Conservation (phyloP, 108 stramenopile genomes). For the Pseudonitzschia pungens region DNA sequence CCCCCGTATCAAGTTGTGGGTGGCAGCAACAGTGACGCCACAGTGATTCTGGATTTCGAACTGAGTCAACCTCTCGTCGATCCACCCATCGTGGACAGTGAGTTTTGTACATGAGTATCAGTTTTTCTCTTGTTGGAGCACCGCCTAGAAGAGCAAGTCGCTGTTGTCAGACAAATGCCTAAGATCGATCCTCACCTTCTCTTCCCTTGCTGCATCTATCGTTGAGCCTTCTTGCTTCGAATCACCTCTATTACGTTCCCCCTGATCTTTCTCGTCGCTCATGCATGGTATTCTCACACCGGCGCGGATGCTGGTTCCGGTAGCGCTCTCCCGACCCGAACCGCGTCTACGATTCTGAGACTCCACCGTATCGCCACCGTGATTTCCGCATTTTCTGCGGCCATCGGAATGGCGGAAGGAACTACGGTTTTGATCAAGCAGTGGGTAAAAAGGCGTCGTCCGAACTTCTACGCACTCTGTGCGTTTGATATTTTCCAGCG, state of each 20-base stretch:
- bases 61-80: conserved; percentile 34
- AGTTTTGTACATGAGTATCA: not conserved
- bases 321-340: not conserved
- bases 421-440: conserved; percentile 66
- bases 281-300: conserved; percentile 13
- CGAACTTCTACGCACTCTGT: conserved; percentile 83
- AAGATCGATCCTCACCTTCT: not conserved
- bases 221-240: conserved; percentile 22
- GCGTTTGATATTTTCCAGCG: conserved; percentile 53
- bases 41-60: conserved; percentile 46
- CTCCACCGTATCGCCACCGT: conserved; percentile 32
- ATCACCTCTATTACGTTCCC: conserved; percentile 27
- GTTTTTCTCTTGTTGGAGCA: not conserved
- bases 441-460: conserved; percentile 68
- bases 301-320: not conserved
- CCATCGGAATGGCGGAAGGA: conserved; percentile 67
- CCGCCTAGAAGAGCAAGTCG: too few relatives aligned
- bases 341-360: not conserved
- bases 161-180: too few relatives aligned
- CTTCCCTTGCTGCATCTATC: not conserved
- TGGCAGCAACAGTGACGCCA: too few relatives aligned
- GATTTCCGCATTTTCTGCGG: conserved; percentile 47
- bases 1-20: conserved; percentile 33
- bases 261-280: conserved; percentile 15
- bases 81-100: conserved; percentile 28